Conservation (phyloP, 1,139 yeast genomes). For the Nakaseomyces bracarensis region DNA sequence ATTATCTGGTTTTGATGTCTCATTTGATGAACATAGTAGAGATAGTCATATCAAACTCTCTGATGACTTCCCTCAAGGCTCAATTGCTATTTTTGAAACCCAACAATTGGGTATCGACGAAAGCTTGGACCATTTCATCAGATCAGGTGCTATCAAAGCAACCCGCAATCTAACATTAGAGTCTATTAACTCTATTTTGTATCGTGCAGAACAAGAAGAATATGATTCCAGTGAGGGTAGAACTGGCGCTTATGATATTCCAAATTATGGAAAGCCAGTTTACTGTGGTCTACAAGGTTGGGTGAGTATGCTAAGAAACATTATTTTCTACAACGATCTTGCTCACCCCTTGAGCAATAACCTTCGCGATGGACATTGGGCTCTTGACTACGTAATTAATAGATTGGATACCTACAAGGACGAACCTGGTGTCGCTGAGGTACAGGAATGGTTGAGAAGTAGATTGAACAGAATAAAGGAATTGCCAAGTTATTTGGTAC, state of each 20-base stretch:
- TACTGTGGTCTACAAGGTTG: conserved; percentile 95
- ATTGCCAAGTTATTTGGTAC: conserved; percentile 73
- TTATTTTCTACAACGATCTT: conserved; percentile 63
- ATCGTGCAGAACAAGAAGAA: conserved; percentile 81
- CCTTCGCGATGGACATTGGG: conserved; percentile 81
- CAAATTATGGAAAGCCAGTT: conserved; percentile 60
- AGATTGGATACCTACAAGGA: conserved; percentile 52
- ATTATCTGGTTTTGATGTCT: conserved; percentile 44
- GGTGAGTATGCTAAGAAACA: conserved; percentile 57
- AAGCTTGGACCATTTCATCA: conserved; percentile 54
- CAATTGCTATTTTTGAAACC: conserved; percentile 78
- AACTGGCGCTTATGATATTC: conserved; percentile 67
- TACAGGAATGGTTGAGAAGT: conserved; percentile 59
- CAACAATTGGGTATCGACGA: conserved; percentile 49
- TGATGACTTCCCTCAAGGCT: conserved; percentile 71
- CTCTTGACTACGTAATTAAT: conserved; percentile 63
- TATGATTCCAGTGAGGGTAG: conserved; percentile 65
- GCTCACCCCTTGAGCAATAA: conserved; percentile 81
- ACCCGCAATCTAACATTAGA: conserved; percentile 50
- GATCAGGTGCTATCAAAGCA: conserved; percentile 69
- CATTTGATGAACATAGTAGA: conserved; percentile 34
- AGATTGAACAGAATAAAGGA: conserved; percentile 57
- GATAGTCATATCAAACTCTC: conserved; percentile 51
- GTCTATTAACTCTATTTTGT: conserved; percentile 69
- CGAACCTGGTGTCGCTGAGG: conserved; percentile 41